These are phyloP conservation scores for Asterophora parasitica DNA, from an alignment of 768 basidiomycete species.

Conservation along the genomic window DNA sequence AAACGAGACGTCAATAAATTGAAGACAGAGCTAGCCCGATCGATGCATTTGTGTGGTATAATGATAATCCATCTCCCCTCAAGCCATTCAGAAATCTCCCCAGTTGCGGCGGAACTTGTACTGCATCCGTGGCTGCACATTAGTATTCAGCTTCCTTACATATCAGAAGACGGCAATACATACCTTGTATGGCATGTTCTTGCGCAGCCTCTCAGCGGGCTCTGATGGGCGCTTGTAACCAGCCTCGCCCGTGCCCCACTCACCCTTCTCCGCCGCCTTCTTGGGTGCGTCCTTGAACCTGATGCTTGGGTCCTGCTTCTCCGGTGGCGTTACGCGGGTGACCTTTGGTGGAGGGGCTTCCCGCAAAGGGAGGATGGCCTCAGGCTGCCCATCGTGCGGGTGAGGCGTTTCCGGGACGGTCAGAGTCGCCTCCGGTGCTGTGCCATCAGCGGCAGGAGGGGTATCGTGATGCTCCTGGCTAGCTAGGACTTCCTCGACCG, in stretches of 20 bases:
- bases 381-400: conserved; percentile 34
- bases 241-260: conserved; percentile 67
- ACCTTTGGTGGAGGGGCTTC: conserved; percentile 41
- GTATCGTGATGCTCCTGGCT: conserved; percentile 39
- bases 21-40: conserved; percentile 8
- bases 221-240: conserved; percentile 72
- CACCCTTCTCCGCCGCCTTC: conserved; percentile 50
- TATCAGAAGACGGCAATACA: conserved; percentile 9
- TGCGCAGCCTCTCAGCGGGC: conserved; percentile 75
- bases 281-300: conserved; percentile 54
- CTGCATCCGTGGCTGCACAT: conserved; percentile 61
- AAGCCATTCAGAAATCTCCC: conserved; percentile 67
- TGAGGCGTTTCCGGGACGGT: conserved; percentile 18
- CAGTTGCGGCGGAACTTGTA: conserved; percentile 87
- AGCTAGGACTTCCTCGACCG: conserved; percentile 63
- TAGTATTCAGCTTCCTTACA: conserved; percentile 30
- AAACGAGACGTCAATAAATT: background rate
- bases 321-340: conserved; percentile 55
- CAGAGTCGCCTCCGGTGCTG: conserved; percentile 10
- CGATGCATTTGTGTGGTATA: background rate
- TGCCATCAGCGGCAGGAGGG: conserved; percentile 1
- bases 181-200: conserved; percentile 89
- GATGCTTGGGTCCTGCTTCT: conserved; percentile 62
- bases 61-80: conserved; percentile 4
- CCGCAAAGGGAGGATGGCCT: conserved; percentile 18